These are phyloP conservation scores for Daldinia grandis DNA, from an alignment of 495 filamentous ascomycete genomes.

Conservation along the genomic window DNA sequence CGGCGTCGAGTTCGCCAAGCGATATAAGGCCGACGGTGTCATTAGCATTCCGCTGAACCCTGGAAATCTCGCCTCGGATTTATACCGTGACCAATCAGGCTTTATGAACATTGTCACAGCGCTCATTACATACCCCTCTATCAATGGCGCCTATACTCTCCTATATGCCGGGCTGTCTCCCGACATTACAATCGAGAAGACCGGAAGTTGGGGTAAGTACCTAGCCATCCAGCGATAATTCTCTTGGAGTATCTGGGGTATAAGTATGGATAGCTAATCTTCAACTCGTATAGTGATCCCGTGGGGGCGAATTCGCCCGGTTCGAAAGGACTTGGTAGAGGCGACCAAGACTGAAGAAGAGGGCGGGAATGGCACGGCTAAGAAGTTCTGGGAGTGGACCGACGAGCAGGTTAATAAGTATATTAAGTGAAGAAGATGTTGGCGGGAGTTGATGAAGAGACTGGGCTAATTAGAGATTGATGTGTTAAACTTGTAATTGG, in stretches of 20 bases:
- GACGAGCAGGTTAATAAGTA: slow-evolving; percentile 50
- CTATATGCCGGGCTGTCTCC: slow-evolving; percentile 54
- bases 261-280: neutral
- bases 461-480: neutral
- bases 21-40: slow-evolving; percentile 34
- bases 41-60: slow-evolving; percentile 43
- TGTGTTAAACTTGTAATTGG: too few species aligned
- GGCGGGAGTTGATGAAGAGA: neutral
- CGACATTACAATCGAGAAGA: slow-evolving; percentile 47
- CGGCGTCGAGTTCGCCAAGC: slow-evolving; percentile 35
- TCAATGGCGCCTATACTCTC: slow-evolving; percentile 55
- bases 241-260: neutral
- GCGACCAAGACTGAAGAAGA: slow-evolving; percentile 41
- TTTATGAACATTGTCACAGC: slow-evolving; percentile 37
- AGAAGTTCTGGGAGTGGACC: slow-evolving; percentile 54
- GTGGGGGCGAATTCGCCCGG: slow-evolving; percentile 39
- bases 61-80: slow-evolving; percentile 36
- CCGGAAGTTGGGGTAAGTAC: slow-evolving; percentile 43
- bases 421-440: neutral
- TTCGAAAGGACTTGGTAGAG: slow-evolving; percentile 46
- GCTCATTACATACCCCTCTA: slow-evolving; percentile 33
- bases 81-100: slow-evolving; percentile 22
- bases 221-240: neutral
- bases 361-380: slow-evolving; percentile 46
- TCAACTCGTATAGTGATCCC: slow-evolving; percentile 40